Base-by-base conservation (phyloP, 257 asterid genomes). In the Gardenia jasminoides region DNA sequence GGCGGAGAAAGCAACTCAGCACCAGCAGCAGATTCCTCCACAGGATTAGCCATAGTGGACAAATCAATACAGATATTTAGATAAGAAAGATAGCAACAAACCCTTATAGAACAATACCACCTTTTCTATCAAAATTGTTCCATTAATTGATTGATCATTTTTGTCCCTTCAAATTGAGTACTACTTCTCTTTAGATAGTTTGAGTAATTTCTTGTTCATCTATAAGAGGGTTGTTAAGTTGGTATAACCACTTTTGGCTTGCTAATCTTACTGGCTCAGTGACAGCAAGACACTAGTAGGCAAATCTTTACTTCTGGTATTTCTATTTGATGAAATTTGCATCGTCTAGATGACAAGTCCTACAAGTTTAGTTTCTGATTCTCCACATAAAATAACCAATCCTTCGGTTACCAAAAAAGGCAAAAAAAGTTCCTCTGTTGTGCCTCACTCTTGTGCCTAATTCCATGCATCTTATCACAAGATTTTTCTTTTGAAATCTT, bases 1-100 rank as follows among this genome's bases (percentile, higher is more conserved):
- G 89, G 89, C 92, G 90, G 79, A 78, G 86, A 84, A 80, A 85
- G 89, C 59, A 85, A 88, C 90, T 68, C 61, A 64, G 78, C 80
- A 88, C 84, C 88, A 78, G 75, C 88, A 78, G 75, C 71, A 87
- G 86, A 87, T 84, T 84, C 84, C 79, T 70, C 36, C 43, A 64
- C 75, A 30, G n/a, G 58, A 66, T 77, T 81, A 79, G 83, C 86
- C 88, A 86, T 85, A 28, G 41, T 71, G 67, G 73, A 72, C 87
- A 78, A 78, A 68, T 70, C 31, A n/a, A 76, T 22, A 56, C 76
- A 67, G 30, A 43, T 74, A 54, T 47, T 28, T 50, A 17, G 31
- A 36, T 17, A 20, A 39, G 68, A 15, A 52, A 73, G 50, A 54
- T 19, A 2, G 19, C 7, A 36, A 36, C 19, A 48, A 26, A 46